Evolutionary conservation across 768 basidiomycete genomes (phyloP).

Genomic region (Pisolithus sp.): DNA sequence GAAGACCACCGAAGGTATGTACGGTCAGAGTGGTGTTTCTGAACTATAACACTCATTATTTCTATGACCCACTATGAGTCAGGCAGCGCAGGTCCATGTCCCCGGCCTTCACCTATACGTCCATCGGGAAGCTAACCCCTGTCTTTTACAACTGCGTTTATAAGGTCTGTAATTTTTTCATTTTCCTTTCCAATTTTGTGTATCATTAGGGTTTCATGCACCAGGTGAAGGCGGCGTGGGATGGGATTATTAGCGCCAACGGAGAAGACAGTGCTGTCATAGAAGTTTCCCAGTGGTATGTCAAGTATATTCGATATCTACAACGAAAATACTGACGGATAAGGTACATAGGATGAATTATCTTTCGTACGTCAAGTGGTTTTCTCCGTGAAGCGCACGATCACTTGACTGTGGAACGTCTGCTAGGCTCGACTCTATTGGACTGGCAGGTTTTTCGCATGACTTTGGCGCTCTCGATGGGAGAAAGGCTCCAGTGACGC

Average conservation of each 20-base stretch:
- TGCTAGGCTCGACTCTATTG: constrained; percentile 37
- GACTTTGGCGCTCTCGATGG: constrained; percentile 40
- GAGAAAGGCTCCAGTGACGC: constrained; percentile 20
- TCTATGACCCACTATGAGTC: no score
- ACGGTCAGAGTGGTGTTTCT: no score
- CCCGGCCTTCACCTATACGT: constrained; percentile 20
- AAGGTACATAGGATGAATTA: constrained; percentile 20
- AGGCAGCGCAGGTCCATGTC: constrained; percentile 22
- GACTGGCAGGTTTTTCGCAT: constrained; percentile 41
- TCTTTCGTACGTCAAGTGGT: constrained; percentile 10
- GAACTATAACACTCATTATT: neutral
- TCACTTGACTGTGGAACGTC: neutral
- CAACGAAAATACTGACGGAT: no score
- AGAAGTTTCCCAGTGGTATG: constrained; percentile 28
- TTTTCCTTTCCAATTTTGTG: neutral
- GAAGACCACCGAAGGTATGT: neutral
- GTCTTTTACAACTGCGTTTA: constrained; percentile 24
- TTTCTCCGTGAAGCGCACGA: no score
- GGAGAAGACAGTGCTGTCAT: constrained; percentile 17
- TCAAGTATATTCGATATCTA: neutral
- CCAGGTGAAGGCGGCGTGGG: constrained; percentile 24
- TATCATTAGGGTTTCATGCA: constrained; percentile 3
- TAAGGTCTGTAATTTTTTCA: constrained; percentile 12
- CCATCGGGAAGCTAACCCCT: constrained; percentile 17
- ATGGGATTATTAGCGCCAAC: constrained; percentile 10